Evolutionary conservation across 306 rosid species (phyloP), one percentile per base, ranked within the genome.

Genomic region (Castanea mollissima): DNA sequence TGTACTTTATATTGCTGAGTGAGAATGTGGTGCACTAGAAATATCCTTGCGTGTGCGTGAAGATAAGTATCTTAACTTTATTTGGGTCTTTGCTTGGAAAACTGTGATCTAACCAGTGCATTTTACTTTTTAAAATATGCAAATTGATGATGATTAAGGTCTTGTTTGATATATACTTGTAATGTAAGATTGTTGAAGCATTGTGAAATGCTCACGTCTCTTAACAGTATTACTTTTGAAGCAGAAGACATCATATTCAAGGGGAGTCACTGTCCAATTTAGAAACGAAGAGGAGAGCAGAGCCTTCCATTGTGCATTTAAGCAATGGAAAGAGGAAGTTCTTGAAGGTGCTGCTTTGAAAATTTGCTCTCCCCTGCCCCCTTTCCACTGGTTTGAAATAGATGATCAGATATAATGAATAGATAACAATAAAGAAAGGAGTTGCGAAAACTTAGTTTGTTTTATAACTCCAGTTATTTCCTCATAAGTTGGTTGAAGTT

Each of bases 221-320:
- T 79, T 83, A 76, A 83, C 63, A 14, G 75, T 80, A 79, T 54
- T 79, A 35, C 51, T 81, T 85, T 80, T 90, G 80, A 74, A 83
- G 75, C 90, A 92, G 98, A 79, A 92, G 98, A 76, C 85, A 56
- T 63, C 82, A n/a, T 89, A 83, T 81, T 85, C 96, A 6, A 89
- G 76, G 70, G 99, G 92, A 75, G 78, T 92, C 73, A 69, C 83
- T 59, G 69, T 92, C 69, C 90, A 78, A 69, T 95, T 95, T 90
- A 90, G 82, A 80, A 89, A 85, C 25, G 94, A 91, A 88, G 92
- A 86, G 77, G 98, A 92, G 58, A 85, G 95, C 82, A 86, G 20
- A 6, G 94, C 88, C 56, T 91, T 92, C 82, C 95, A 95, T 78
- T 31, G 64, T 82, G 91, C 87, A 56, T 85, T 92, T 75, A 92